Conservation (phyloP, 1,139 yeast genomes). For the Debaryomyces psychrophilus region DNA sequence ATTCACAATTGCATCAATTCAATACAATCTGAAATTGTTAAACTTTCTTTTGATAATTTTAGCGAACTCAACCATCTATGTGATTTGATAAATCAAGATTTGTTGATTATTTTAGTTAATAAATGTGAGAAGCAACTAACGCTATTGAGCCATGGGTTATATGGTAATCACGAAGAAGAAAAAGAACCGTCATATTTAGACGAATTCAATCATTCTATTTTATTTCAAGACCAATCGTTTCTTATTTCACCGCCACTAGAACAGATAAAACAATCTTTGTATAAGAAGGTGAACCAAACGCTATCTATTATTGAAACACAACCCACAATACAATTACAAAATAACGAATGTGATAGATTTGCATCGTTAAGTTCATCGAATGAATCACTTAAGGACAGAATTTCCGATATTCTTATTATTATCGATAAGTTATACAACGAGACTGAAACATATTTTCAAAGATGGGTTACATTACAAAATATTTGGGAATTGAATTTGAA, state of each 20-base stretch:
- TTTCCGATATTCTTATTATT: conserved; percentile 14
- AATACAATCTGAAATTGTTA: conserved; percentile 48
- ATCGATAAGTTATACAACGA: conserved; percentile 26
- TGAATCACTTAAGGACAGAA: neutral
- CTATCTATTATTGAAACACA: conserved; percentile 20
- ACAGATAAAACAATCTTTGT: conserved; percentile 23
- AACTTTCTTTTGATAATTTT: conserved; percentile 46
- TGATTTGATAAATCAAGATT: conserved; percentile 40
- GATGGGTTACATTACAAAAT: conserved; percentile 61
- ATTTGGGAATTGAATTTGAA: conserved; percentile 55
- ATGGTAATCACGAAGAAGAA: neutral
- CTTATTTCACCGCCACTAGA: conserved; percentile 35
- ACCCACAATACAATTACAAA: conserved; percentile 7
- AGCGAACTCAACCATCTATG: conserved; percentile 42
- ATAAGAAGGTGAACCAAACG: conserved; percentile 16
- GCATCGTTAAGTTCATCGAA: neutral
- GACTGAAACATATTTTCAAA: conserved; percentile 38
- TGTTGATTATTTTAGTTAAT: conserved; percentile 36
- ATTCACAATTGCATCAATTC: conserved; percentile 25
- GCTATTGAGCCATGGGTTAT: conserved; percentile 5
- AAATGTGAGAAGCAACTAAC: conserved; percentile 31
- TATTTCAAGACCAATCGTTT: conserved; percentile 47
- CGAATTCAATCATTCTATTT: conserved; percentile 2
- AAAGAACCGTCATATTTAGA: neutral
- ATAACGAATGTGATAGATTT: neutral